Base-by-base conservation (phyloP, 2,329 filamentous ascomycete species). In the Colletotrichum karsti region DNA sequence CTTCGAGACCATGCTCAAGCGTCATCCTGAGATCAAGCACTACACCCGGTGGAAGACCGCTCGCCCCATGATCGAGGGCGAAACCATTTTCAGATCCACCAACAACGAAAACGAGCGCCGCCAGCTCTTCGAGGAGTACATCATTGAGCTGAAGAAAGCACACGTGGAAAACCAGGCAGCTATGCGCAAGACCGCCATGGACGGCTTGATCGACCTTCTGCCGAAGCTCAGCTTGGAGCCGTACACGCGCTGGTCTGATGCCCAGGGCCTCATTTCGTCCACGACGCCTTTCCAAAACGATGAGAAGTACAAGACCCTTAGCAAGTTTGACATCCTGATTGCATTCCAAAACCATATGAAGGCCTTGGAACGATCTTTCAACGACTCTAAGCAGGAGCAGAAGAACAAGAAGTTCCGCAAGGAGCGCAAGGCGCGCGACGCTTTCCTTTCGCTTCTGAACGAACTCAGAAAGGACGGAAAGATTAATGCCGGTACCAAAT, bases 11-110 rank as follows among this genome's bases (percentile, higher is more conserved):
- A 99, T 99, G 96, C 88, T 99, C 72, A 94, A 92, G 81, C 95
- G 94, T 72, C 95, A 99, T 79, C 94, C 95, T 69, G 96, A 99
- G 80, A 98, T 99, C 80, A 96, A 95, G 80, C 90, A 98, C 79
- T 98, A 97, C 80, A 98, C 95, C 44, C 92, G 94, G 69, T 99
- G 96, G 96, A 97, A 94, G 87, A 98, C 94, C 15, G 96, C 95
- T 59, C 91, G 93, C 55, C 94, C 94, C 9, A 97, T 98, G 71
- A 94, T 99, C 70, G 94, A 98, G 80, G 92, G 92, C 55, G 96
- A 99, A 84, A 96, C 94, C 53, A 96, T 97, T 67, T 99, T 98
- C 83, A 92, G 94, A 74, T 95, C 94, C 30, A 95, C 95, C 46
- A 92, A 92, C 73, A 88, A 95, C 77, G 96, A 99, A 74, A 87